Conservation (phyloP, 805 yeast species). For the Zygoascus flipseniorum region DNA sequence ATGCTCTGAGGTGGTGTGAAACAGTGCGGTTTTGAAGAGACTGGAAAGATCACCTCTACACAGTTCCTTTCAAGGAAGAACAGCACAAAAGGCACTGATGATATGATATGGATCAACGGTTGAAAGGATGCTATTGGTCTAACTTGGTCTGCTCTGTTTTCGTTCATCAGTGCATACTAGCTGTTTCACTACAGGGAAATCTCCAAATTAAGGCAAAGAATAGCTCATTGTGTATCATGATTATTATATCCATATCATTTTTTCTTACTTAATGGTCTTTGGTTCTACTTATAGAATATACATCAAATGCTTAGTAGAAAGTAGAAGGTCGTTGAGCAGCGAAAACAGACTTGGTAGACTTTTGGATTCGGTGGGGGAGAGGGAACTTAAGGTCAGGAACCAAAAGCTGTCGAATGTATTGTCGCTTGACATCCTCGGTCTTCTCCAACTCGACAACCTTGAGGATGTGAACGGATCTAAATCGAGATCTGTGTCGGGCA, state of each 20-base stretch:
- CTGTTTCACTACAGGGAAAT: too few relatives aligned
- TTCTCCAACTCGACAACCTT: slow-evolving; percentile 98
- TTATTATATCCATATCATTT: background rate
- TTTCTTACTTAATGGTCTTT: background rate
- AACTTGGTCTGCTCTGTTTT: too few relatives aligned
- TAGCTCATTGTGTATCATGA: background rate
- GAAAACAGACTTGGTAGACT: slow-evolving; percentile 70
- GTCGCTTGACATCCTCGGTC: slow-evolving; percentile 98
- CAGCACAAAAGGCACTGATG: too few relatives aligned
- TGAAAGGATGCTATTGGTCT: too few relatives aligned
- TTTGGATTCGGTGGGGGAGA: slow-evolving; percentile 98
- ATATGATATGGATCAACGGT: too few relatives aligned
- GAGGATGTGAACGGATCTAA: slow-evolving; percentile 98
- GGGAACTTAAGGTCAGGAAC: slow-evolving; percentile 97
- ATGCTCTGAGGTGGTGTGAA: too few relatives aligned
- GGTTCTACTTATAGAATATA: background rate
- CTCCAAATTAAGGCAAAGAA: too few relatives aligned
- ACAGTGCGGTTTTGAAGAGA: too few relatives aligned
- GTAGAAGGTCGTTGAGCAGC: slow-evolving; percentile 94
- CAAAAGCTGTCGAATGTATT: slow-evolving; percentile 95
- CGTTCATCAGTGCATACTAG: too few relatives aligned
- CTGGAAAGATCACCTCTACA: too few relatives aligned
- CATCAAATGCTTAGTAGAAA: slow-evolving; percentile 62
- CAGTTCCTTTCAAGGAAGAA: too few relatives aligned
- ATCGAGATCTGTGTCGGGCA: slow-evolving; percentile 99